Evolutionary conservation across 1,139 yeast genomes (phyloP), one percentile per base, ranked within the genome.

Genomic region (Hyphopichia wangnamkhiaoensis): DNA sequence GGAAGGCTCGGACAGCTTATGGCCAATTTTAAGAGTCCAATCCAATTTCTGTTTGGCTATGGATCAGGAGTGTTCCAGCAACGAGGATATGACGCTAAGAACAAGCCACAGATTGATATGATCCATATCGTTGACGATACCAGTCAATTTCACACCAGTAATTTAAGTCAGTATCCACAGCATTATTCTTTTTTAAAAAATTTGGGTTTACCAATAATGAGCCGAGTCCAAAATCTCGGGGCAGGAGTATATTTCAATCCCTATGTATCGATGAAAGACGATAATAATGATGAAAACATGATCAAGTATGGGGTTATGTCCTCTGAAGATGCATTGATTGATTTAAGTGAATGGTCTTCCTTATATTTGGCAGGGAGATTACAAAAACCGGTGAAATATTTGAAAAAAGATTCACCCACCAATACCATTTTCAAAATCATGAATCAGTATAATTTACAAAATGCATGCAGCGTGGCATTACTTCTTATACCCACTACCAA

Each of bases 181-280:
- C 98, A 94, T 61, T 94, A 94, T 58, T 86, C 96, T 2, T 68
- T 78, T 10, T 56, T 89, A 39, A 74, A 78, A 42, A 63, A 60
- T 37, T 68, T 84, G 8, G 94, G 96, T 0, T 68, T 88, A 1
- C 64, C 76, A 8, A 63, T 74, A 1, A 73, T 91, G 1, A 72
- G 85, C 9, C 59, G 56, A 35, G 72, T 88, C 15, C 93, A 86
- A 53, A 76, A 77, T 33, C 52, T 79, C n/a, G 97, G 96, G 1
- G 93, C 94, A 0, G 97, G 97, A 3, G 84, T 93, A 4, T 94
- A 91, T 59, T 94, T 89, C 68, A 94, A 93, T 56, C 98, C 99
- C 3, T 93, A 78, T 61, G 88, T 87, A 3, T 73, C 76, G 33
- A 71, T 91, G 43, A 72, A 76, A 37, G 82, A 82, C 18, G 38